These are phyloP conservation scores for Ehretia macrophylla DNA, from an alignment of 257 asterid species.

Conservation along the genomic window DNA sequence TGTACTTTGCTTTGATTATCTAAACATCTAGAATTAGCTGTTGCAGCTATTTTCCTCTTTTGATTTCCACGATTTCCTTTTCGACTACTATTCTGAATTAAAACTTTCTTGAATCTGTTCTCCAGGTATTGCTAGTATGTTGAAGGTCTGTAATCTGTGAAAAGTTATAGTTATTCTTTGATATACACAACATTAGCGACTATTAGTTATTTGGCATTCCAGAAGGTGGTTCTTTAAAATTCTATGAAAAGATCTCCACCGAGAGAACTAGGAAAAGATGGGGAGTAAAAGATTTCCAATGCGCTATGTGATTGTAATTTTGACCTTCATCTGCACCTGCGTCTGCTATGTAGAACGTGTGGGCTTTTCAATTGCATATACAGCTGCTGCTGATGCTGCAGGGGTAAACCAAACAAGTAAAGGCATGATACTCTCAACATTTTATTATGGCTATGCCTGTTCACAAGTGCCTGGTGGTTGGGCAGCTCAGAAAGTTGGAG, in stretches of 20 bases:
- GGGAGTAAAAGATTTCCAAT: background rate
- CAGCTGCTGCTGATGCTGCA: conserved; percentile 1
- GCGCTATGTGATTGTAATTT: background rate
- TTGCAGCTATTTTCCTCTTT: too few relatives aligned
- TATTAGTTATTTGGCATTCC: background rate
- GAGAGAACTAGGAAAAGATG: background rate
- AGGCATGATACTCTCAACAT: conserved; percentile 1
- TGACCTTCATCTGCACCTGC: conserved; percentile 2
- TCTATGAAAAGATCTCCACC: background rate
- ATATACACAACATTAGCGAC: too few relatives aligned
- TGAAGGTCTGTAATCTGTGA: too few relatives aligned
- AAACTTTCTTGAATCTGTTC: too few relatives aligned
- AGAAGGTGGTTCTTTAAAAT: background rate
- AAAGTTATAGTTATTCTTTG: too few relatives aligned
- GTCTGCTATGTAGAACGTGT: conserved; percentile 3
- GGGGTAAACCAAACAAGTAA: conserved; percentile 5
- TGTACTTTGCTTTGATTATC: too few relatives aligned
- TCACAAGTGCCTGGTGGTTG: conserved; percentile 8
- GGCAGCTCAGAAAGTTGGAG: conserved; percentile 2
- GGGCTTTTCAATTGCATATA: conserved; percentile 1
- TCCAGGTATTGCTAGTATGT: too few relatives aligned
- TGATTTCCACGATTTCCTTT: too few relatives aligned
- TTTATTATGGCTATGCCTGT: conserved; percentile 1
- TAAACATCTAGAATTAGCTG: too few relatives aligned
- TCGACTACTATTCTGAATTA: too few relatives aligned